Evolutionary conservation across 805 yeast genomes (phyloP).

Genomic region (Peterozyma toletana): DNA sequence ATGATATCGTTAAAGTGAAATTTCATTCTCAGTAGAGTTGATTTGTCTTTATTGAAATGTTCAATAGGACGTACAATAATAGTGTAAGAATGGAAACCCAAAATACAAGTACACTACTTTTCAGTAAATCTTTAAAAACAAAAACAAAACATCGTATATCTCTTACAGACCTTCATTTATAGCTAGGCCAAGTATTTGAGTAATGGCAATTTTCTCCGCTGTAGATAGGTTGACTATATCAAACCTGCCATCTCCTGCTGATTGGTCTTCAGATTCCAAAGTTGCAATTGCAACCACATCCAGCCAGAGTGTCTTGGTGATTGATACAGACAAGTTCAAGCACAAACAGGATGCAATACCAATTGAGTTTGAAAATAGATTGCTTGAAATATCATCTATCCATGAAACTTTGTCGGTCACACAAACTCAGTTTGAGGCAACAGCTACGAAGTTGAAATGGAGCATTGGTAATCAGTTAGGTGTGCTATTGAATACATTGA

Average conservation of each 20-base stretch:
- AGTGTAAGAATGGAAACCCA: too few relatives aligned
- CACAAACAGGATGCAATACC: background rate
- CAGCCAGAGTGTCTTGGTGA: background rate
- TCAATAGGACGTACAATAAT: too few relatives aligned
- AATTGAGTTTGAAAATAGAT: background rate
- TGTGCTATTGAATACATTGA: conserved; percentile 13
- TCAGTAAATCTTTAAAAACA: too few relatives aligned
- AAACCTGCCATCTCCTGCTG: background rate
- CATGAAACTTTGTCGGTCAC: conserved; percentile 13
- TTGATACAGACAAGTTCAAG: background rate
- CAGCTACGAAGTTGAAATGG: conserved; percentile 13
- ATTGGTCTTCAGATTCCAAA: background rate
- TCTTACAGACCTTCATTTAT: too few relatives aligned
- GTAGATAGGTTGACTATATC: background rate
- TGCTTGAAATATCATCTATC: background rate
- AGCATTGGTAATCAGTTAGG: conserved; percentile 10
- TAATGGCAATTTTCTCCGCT: too few relatives aligned
- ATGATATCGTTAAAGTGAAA: background rate
- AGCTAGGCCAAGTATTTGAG: too few relatives aligned
- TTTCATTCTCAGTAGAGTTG: background rate
- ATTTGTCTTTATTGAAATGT: too few relatives aligned
- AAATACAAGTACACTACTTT: too few relatives aligned
- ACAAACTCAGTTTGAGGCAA: conserved; percentile 10
- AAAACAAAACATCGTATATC: too few relatives aligned
- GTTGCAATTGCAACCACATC: background rate